Evolutionary conservation across 768 basidiomycete species (phyloP).

Genomic region (Pulveroboletus sp.): DNA sequence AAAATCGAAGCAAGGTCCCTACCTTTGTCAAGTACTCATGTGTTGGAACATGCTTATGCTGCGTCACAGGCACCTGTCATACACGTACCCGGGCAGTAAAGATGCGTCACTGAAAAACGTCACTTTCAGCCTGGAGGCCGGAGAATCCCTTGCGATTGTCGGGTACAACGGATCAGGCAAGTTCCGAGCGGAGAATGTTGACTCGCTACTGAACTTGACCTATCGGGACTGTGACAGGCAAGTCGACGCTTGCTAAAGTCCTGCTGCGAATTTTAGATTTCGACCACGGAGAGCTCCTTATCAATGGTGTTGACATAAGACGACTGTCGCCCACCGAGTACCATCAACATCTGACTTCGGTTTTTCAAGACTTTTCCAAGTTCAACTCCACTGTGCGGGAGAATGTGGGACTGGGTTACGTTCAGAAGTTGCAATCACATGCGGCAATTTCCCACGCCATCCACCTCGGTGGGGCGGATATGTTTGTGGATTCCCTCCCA

Average conservation of each 20-base stretch:
- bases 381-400: constrained; percentile 74
- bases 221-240: constrained; percentile 44
- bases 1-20: constrained; percentile 65
- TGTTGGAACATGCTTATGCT: constrained; percentile 8
- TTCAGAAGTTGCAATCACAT: constrained; percentile 55
- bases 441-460: constrained; percentile 61
- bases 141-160: constrained; percentile 81
- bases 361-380: constrained; percentile 84
- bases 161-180: constrained; percentile 80
- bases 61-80: constrained; percentile 52
- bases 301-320: constrained; percentile 70
- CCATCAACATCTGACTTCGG: constrained; percentile 70
- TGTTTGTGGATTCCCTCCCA: constrained; percentile 61
- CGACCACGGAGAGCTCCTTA: constrained; percentile 57
- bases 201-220: constrained; percentile 7
- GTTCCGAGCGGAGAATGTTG: constrained; percentile 19
- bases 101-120: constrained; percentile 67
- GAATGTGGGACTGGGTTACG: constrained; percentile 81
- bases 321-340: constrained; percentile 62
- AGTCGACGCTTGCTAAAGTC: constrained; percentile 82
- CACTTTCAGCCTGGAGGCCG: constrained; percentile 63
- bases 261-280: constrained; percentile 76
- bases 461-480: constrained; percentile 64
- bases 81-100: constrained; percentile 72
- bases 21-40: constrained; percentile 7